Evolutionary conservation across 2,329 filamentous ascomycete species (phyloP).

Genomic region (Aspergillus sp.): DNA sequence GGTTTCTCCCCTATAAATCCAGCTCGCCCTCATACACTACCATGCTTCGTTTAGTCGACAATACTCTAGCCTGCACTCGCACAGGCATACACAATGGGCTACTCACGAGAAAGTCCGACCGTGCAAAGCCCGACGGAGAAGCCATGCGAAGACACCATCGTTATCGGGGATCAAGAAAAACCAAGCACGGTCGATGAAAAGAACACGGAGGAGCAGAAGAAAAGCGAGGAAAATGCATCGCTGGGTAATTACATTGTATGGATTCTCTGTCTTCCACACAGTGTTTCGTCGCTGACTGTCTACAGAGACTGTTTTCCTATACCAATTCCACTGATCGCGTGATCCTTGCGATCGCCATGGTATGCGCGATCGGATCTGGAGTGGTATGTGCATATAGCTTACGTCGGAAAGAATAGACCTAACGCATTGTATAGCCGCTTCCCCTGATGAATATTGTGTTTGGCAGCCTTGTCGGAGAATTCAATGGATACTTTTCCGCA

Average conservation of each 20-base stretch:
- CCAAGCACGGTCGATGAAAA: not conserved
- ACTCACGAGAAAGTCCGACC: not conserved
- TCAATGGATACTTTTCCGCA: slow-evolving; percentile 57
- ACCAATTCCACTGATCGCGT: slow-evolving; percentile 20
- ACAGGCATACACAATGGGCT: not conserved
- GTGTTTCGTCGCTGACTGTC: not conserved
- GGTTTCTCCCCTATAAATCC: not conserved
- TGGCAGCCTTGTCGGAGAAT: slow-evolving; percentile 56
- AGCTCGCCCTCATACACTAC: not conserved
- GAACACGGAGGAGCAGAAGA: not conserved
- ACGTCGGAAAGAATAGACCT: not conserved
- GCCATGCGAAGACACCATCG: not conserved
- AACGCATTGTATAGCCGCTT: slow-evolving; percentile 15
- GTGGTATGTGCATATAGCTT: slow-evolving; percentile 24
- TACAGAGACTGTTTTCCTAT: slow-evolving; percentile 28
- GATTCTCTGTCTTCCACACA: not conserved
- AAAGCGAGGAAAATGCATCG: slow-evolving; percentile 12
- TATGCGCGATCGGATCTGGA: slow-evolving; percentile 29
- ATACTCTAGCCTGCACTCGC: not conserved
- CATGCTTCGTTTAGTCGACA: not conserved
- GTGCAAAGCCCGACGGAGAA: not conserved
- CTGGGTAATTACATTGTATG: slow-evolving; percentile 20
- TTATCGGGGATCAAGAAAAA: not conserved
- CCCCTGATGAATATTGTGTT: slow-evolving; percentile 64
- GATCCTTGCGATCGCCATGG: slow-evolving; percentile 22